These are phyloP conservation scores for Dryadomyces quercivorus DNA, from an alignment of 2,329 filamentous ascomycete genomes.

Conservation along the genomic window DNA sequence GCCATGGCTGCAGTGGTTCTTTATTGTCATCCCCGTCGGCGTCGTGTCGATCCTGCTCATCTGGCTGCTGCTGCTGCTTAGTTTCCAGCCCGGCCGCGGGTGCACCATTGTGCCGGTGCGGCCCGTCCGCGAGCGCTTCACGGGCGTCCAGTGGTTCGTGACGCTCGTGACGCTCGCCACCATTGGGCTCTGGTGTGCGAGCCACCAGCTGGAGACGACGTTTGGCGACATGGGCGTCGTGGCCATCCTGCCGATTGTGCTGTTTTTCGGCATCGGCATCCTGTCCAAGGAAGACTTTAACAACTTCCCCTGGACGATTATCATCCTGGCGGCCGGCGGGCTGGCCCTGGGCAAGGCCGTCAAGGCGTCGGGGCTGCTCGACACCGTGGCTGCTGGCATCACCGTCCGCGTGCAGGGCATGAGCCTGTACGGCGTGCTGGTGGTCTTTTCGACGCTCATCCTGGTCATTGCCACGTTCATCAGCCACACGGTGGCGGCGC, in stretches of 20 bases:
- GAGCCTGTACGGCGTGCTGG: slow-evolving; percentile 72
- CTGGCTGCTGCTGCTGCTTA: slow-evolving; percentile 73
- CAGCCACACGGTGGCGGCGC: slow-evolving; percentile 87
- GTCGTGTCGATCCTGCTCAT: slow-evolving; percentile 79
- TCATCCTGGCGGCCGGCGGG: slow-evolving; percentile 91
- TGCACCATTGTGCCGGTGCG: slow-evolving; percentile 88
- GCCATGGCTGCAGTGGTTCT: slow-evolving; percentile 95
- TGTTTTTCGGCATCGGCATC: slow-evolving; percentile 95
- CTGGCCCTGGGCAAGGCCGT: slow-evolving; percentile 89
- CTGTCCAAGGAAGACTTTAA: slow-evolving; percentile 99
- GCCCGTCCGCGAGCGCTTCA: slow-evolving; percentile 77
- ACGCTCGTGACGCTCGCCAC: slow-evolving; percentile 69
- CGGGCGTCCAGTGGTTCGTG: slow-evolving; percentile 87
- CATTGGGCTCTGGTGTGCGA: slow-evolving; percentile 85
- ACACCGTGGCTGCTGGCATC: slow-evolving; percentile 73
- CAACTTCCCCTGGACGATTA: slow-evolving; percentile 99
- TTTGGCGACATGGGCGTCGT: slow-evolving; percentile 99
- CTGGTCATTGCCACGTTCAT: slow-evolving; percentile 95
- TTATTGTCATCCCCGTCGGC: slow-evolving; percentile 86
- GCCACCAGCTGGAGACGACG: slow-evolving; percentile 71
- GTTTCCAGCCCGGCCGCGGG: slow-evolving; percentile 74
- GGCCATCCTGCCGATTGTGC: slow-evolving; percentile 85
- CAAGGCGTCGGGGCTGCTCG: slow-evolving; percentile 79
- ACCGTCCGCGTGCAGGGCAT: slow-evolving; percentile 62
- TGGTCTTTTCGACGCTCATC: slow-evolving; percentile 76